These are phyloP conservation scores for Lactarius psammicola DNA, from an alignment of 768 basidiomycete species.

Conservation along the genomic window DNA sequence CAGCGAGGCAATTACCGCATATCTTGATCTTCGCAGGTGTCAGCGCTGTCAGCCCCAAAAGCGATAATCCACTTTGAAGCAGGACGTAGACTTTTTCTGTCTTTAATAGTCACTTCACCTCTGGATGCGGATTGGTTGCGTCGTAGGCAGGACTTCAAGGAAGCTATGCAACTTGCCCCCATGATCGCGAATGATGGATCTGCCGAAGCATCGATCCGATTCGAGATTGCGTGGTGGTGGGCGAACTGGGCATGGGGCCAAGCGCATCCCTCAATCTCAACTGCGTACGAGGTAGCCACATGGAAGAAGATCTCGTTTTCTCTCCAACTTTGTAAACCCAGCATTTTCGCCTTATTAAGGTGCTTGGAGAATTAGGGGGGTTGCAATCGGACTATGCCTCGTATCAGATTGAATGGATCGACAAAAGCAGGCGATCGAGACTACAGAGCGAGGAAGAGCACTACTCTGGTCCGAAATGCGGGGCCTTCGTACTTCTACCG, in stretches of 20 bases:
- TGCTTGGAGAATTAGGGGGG: neutral
- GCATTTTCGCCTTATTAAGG: neutral
- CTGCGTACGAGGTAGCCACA: too few relatives aligned
- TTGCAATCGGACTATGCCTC: neutral
- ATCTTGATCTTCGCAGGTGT: neutral
- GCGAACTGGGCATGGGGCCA: neutral
- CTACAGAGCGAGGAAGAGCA: constrained; percentile 8
- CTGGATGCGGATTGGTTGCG: neutral
- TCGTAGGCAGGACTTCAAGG: neutral
- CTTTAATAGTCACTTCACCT: too few relatives aligned
- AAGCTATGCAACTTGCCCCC: neutral
- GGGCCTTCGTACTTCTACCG: neutral
- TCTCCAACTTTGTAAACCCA: too few relatives aligned
- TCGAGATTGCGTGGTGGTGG: neutral
- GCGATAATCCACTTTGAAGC: neutral
- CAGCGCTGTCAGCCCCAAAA: too few relatives aligned
- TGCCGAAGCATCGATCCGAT: neutral
- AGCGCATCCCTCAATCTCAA: too few relatives aligned
- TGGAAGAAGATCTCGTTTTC: too few relatives aligned
- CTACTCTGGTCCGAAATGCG: constrained; percentile 15
- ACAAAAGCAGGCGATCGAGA: neutral
- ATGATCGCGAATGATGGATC: neutral
- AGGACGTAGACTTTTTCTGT: neutral
- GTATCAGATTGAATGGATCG: neutral
- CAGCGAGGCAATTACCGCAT: neutral